Evolutionary conservation across 1,139 yeast genomes (phyloP).

Genomic region (Suhomyces panamericanus): DNA sequence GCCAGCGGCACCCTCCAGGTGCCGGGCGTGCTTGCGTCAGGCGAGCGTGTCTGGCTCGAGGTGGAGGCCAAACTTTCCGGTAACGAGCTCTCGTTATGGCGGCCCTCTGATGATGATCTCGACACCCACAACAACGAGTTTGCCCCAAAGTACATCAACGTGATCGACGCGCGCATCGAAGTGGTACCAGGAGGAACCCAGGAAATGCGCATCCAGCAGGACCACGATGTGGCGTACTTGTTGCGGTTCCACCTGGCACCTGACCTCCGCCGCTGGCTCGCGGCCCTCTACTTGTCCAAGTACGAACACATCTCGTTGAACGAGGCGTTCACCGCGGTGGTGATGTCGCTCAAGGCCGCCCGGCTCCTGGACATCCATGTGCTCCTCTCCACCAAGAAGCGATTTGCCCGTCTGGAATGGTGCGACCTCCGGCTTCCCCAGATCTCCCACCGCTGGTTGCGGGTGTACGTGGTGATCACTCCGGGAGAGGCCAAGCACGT

Average conservation of each 20-base stretch:
- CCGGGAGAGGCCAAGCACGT: constrained; percentile 41
- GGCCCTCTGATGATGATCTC: constrained; percentile 29
- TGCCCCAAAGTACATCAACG: constrained; percentile 49
- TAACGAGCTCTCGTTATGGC: constrained; percentile 52
- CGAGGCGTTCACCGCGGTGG: constrained; percentile 58
- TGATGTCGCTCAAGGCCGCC: constrained; percentile 55
- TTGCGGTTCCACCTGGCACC: constrained; percentile 33
- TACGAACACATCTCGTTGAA: constrained; percentile 53
- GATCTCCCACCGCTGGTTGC: constrained; percentile 54
- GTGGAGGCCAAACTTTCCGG: constrained; percentile 53
- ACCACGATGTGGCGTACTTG: constrained; percentile 32
- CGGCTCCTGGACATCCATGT: constrained; percentile 55
- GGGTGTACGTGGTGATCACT: constrained; percentile 46
- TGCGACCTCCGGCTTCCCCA: constrained; percentile 57
- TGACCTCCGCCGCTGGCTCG: constrained; percentile 46
- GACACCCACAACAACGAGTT: constrained; percentile 34
- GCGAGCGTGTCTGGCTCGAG: constrained; percentile 32
- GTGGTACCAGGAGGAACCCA: constrained; percentile 16
- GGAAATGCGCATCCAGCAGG: constrained; percentile 40
- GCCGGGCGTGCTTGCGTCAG: constrained; percentile 20
- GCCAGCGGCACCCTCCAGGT: constrained; percentile 34
- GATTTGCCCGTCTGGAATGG: constrained; percentile 53
- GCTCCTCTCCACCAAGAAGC: constrained; percentile 47
- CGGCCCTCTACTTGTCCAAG: constrained; percentile 48
- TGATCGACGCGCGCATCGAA: constrained; percentile 45